Conservation (phyloP, 1,139 yeast genomes). For the Spathaspora sp. region DNA sequence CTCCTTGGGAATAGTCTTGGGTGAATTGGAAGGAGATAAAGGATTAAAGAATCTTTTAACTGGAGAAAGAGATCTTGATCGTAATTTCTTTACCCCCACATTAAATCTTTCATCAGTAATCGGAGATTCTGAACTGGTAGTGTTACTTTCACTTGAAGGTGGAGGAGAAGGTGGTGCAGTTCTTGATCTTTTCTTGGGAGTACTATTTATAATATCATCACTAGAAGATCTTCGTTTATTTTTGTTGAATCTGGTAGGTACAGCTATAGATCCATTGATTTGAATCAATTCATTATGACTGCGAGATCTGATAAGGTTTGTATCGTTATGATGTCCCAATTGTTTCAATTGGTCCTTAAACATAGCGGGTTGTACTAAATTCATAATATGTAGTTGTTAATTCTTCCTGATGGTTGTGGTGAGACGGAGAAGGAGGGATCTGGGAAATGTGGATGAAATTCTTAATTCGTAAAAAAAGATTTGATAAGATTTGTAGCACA, state of each 20-base stretch:
- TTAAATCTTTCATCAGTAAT: not conserved
- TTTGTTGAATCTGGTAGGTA: not conserved
- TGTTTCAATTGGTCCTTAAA: constrained; percentile 30
- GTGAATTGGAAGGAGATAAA: constrained; percentile 31
- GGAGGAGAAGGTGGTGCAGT: constrained; percentile 53
- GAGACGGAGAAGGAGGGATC: too few relatives aligned
- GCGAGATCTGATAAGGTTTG: constrained; percentile 37
- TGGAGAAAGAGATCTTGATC: constrained; percentile 40
- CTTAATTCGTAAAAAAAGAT: not conserved
- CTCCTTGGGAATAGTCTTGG: constrained; percentile 21
- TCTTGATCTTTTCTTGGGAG: constrained; percentile 37
- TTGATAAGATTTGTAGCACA: not conserved
- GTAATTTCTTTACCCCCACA: constrained; percentile 7
- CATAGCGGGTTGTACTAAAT: constrained; percentile 28
- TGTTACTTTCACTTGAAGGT: constrained; percentile 20
- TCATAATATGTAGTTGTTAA: constrained; percentile 14
- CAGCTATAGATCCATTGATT: constrained; percentile 7
- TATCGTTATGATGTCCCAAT: constrained; percentile 16
- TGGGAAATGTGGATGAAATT: not conserved
- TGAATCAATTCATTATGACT: constrained; percentile 26
- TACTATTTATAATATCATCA: constrained; percentile 17
- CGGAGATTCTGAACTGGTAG: constrained; percentile 3
- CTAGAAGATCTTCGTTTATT: constrained; percentile 26
- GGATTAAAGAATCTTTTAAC: constrained; percentile 27
- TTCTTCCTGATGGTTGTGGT: too few relatives aligned